Conservation (phyloP, 2,329 filamentous ascomycete genomes). For the Aspergillus piperis region DNA sequence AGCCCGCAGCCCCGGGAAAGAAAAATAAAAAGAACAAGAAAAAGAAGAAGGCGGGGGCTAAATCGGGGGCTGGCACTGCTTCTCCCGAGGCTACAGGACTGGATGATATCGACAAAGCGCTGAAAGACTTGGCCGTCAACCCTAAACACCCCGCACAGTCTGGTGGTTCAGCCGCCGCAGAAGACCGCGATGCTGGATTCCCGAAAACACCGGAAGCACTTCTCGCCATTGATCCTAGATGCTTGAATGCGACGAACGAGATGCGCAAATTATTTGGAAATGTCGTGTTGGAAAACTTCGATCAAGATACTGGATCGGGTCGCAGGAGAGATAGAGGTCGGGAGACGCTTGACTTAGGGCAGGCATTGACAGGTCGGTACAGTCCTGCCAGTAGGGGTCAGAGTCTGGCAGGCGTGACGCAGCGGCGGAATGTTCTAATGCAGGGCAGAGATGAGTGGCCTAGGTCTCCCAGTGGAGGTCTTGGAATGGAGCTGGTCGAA, state of each 20-base stretch:
- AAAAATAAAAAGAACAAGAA: conserved; percentile 60
- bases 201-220: conserved; percentile 51
- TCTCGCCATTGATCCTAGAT: conserved; percentile 65
- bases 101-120: conserved; percentile 68
- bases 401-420: conserved; percentile 68
- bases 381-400: conserved; percentile 59
- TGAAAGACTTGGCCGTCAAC: conserved; percentile 60
- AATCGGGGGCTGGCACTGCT: conserved; percentile 32
- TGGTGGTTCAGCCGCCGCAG: conserved; percentile 33
- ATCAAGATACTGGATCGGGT: conserved; percentile 49
- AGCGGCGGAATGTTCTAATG: conserved; percentile 79
- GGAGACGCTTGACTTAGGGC: conserved; percentile 53
- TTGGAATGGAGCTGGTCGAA: conserved; percentile 74
- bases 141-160: conserved; percentile 22
- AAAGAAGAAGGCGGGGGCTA: conserved; percentile 58
- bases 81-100: conserved; percentile 38
- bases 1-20: conserved; percentile 29
- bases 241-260: conserved; percentile 85
- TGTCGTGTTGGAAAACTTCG: conserved; percentile 61
- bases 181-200: conserved; percentile 36
- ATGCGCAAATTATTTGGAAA: conserved; percentile 77
- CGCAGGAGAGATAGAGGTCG: conserved; percentile 59
- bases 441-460: conserved; percentile 89
- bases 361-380: conserved; percentile 57
- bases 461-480: conserved; percentile 71